Conservation (phyloP, 768 basidiomycete genomes). For the Lactifluus volemus region DNA sequence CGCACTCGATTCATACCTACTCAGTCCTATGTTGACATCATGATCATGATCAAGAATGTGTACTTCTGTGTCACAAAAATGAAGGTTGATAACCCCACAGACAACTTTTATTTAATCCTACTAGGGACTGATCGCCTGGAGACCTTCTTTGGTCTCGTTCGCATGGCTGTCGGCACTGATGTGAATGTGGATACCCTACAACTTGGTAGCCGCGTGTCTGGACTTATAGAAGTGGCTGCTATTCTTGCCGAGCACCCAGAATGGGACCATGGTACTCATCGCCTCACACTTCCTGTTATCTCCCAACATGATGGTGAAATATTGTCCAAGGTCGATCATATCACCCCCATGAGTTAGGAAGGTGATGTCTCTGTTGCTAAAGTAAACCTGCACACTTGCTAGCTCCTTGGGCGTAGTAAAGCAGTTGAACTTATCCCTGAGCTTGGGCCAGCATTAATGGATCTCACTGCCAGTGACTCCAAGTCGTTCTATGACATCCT, state of each 20-base stretch:
- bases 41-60: conserved; percentile 32
- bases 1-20: conserved; percentile 24
- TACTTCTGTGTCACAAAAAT: conserved; percentile 32
- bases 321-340: no score
- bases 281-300: no score
- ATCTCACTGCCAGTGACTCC: neutral
- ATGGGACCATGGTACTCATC: no score
- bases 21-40: conserved; percentile 27
- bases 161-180: neutral
- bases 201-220: neutral
- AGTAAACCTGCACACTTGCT: no score
- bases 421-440: neutral
- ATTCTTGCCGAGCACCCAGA: neutral
- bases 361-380: no score
- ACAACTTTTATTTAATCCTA: conserved; percentile 20
- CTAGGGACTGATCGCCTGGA: conserved; percentile 22
- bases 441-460: neutral
- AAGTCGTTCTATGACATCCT: no score
- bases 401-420: no score
- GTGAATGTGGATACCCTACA: neutral
- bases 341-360: no score
- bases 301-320: no score
- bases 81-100: conserved; percentile 15
- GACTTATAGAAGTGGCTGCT: neutral
- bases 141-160: conserved; percentile 5